Evolutionary conservation across 768 basidiomycete genomes (phyloP).

Genomic region (Tubosaeta sp.): DNA sequence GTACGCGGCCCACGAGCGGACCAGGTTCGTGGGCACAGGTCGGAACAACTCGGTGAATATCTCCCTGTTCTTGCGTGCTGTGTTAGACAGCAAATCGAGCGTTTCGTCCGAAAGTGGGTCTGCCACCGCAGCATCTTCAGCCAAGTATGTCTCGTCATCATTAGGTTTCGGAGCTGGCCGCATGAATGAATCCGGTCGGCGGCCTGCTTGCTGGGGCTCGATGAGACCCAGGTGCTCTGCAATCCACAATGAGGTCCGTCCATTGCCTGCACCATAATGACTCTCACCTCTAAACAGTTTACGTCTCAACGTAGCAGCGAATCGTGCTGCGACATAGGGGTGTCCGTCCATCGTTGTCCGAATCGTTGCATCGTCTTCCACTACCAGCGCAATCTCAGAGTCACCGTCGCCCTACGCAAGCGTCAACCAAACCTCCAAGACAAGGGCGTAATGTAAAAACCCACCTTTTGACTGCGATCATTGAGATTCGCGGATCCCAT

Average conservation of each 20-base stretch:
- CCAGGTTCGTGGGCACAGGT: constrained; percentile 80
- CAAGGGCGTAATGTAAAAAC: neutral
- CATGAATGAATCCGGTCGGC: constrained; percentile 56
- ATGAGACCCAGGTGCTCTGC: constrained; percentile 87
- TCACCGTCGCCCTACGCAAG: constrained; percentile 75
- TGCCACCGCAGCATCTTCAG: constrained; percentile 63
- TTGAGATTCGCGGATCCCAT: constrained; percentile 95
- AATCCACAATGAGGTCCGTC: constrained; percentile 6
- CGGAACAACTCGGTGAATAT: constrained; percentile 85
- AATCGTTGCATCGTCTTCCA: constrained; percentile 84
- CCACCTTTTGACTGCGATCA: constrained; percentile 76
- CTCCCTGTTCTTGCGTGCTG: constrained; percentile 76
- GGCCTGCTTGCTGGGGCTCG: constrained; percentile 55
- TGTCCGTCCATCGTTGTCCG: constrained; percentile 74
- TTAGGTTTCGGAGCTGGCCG: constrained; percentile 70
- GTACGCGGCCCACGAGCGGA: constrained; percentile 75
- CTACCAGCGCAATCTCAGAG: constrained; percentile 89
- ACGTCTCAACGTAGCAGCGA: constrained; percentile 80
- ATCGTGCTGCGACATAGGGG: constrained; percentile 66
- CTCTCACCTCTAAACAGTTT: constrained; percentile 72
- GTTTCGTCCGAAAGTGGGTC: constrained; percentile 73
- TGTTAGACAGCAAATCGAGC: constrained; percentile 56
- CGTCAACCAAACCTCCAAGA: constrained; percentile 5
- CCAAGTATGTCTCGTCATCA: constrained; percentile 54
- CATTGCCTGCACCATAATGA: neutral